Percentiles rank a stretch among this genome's conserved stretches.
Evolutionary conservation across 1,284 basidiomycete species (phyloP).

Genomic region (Cutaneotrichosporon cyanovorans): DNA sequence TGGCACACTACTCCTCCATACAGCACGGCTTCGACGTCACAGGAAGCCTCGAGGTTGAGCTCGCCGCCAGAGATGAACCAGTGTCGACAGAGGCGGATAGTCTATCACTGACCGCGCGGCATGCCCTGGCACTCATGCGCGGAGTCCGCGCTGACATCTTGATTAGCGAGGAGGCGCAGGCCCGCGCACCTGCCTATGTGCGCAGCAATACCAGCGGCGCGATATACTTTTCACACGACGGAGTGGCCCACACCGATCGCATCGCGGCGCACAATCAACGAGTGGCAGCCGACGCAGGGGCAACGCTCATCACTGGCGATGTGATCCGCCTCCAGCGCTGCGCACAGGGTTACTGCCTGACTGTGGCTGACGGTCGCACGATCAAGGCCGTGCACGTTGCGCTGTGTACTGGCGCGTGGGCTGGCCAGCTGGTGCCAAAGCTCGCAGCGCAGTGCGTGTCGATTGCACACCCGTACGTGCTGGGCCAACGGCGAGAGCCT

Average conservation of each 20-base stretch:
- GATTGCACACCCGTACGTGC: constrained; percentile 24
- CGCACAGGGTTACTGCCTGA: neutral
- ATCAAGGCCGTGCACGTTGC: constrained; percentile 11
- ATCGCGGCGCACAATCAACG: constrained; percentile 10
- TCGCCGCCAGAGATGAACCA: no score
- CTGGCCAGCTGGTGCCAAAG: constrained; percentile 20
- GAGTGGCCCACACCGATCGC: constrained; percentile 16
- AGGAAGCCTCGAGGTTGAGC: constrained; percentile 24
- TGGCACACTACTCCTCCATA: constrained; percentile 14
- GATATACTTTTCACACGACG: constrained; percentile 18
- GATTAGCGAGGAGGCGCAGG: constrained; percentile 7
- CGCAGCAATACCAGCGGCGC: constrained; percentile 2
- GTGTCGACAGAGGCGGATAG: no score
- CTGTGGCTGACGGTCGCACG: neutral
- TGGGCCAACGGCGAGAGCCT: neutral
- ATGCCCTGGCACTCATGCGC: constrained; percentile 6
- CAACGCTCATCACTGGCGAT: constrained; percentile 11
- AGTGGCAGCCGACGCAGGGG: constrained; percentile 11
- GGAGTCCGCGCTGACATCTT: constrained; percentile 15
- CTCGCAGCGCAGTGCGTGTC: constrained; percentile 11
- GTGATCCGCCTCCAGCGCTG: constrained; percentile 6
- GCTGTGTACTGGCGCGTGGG: constrained; percentile 28
- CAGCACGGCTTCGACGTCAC: constrained; percentile 17
- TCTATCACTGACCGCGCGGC: constrained; percentile 1
- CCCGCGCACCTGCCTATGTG: constrained; percentile 16